phyloP scores from a whole-genome alignment of 805 yeast genomes.

The Nakazawaea ambrosiae region DNA sequence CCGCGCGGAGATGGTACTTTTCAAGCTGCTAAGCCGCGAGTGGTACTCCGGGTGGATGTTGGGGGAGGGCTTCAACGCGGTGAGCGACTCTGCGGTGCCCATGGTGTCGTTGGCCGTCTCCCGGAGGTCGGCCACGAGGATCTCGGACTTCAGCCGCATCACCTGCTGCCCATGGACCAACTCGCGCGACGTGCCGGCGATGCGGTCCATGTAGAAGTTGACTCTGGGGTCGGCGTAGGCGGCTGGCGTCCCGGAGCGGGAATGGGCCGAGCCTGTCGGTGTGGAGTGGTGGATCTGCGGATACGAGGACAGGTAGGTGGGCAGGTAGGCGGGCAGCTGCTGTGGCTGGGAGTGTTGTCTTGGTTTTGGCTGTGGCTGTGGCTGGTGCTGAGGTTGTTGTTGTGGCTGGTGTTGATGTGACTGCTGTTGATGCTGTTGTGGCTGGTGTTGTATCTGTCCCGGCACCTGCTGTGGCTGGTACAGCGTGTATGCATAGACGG shows the following conservation, averaged over 20 bases:
- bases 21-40: neutral
- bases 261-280: conserved; percentile 2
- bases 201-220: conserved; percentile 2
- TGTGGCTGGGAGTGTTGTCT: neutral
- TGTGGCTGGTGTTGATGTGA: conserved; percentile 9
- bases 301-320: neutral
- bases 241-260: neutral
- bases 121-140: conserved; percentile 1
- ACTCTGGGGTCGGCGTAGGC: neutral
- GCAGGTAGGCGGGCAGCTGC: neutral
- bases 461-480: conserved; percentile 13
- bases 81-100: conserved; percentile 1
- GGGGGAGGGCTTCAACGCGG: neutral
- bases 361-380: neutral
- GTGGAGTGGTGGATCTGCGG: conserved; percentile 4
- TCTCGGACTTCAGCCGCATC: conserved; percentile 15
- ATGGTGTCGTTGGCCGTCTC: conserved; percentile 2
- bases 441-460: conserved; percentile 14
- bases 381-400: conserved; percentile 5
- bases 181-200: conserved; percentile 2
- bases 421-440: neutral
- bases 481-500: neutral
- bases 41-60: neutral
- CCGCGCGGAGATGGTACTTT: neutral
- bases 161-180: conserved; percentile 9